These are phyloP conservation scores for Silene vulgaris DNA, from an alignment of 179 eudicot species.

Conservation along the genomic window DNA sequence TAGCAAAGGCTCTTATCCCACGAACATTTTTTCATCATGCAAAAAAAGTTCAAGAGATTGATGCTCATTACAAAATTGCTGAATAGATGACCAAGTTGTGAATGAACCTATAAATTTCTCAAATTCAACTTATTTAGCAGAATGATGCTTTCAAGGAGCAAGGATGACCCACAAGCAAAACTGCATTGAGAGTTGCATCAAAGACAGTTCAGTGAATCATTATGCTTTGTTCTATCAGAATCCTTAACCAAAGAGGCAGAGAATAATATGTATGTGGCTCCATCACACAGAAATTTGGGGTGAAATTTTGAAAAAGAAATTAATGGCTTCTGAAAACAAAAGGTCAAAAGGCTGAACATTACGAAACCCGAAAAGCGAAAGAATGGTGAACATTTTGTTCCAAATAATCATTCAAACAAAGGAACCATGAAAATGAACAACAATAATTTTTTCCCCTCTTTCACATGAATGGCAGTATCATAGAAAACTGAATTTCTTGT, in stretches of 20 bases:
- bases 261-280: background rate
- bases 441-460: background rate
- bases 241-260: background rate
- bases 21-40: background rate
- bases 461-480: background rate
- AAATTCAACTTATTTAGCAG: background rate
- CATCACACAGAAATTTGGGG: background rate
- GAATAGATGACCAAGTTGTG: background rate
- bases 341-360: background rate
- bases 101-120: background rate
- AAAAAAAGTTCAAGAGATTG: background rate
- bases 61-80: background rate
- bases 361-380: background rate
- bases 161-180: background rate
- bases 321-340: background rate
- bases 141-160: conserved; percentile 1
- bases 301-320: background rate
- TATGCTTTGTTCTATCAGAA: background rate
- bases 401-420: background rate
- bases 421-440: background rate
- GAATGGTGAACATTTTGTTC: background rate
- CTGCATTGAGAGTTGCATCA: background rate
- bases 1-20: conserved; percentile 7
- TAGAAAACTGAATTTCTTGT: background rate
- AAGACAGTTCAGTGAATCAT: conserved; percentile 1